Percentiles rank a stretch among this genome's conserved stretches.
These are phyloP conservation scores for Clonostachys byssicola DNA, from an alignment of 2,329 filamentous ascomycete species.

Conservation along the genomic window DNA sequence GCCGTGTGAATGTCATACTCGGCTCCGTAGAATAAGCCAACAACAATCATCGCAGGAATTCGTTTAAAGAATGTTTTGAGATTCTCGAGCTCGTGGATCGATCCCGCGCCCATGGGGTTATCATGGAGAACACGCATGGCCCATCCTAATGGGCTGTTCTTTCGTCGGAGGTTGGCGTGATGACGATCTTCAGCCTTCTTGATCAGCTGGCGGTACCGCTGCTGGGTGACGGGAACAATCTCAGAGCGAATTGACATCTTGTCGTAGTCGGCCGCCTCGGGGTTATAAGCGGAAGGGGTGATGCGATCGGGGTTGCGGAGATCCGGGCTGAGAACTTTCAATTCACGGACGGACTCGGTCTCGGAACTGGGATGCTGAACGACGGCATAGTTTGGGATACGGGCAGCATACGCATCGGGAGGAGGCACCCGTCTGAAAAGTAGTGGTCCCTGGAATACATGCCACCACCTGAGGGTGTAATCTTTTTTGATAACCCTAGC, in stretches of 20 bases:
- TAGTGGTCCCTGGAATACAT: slow-evolving; percentile 28
- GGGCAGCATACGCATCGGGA: slow-evolving; percentile 24
- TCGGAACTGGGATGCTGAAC: slow-evolving; percentile 35
- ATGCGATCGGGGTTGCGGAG: background rate
- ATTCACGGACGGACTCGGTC: background rate
- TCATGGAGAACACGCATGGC: slow-evolving; percentile 65
- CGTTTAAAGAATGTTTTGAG: slow-evolving; percentile 42
- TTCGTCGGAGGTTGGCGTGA: slow-evolving; percentile 54
- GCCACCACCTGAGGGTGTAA: slow-evolving; percentile 19
- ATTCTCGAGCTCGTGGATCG: slow-evolving; percentile 66
- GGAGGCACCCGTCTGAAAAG: slow-evolving; percentile 16
- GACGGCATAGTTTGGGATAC: slow-evolving; percentile 26
- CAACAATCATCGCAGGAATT: slow-evolving; percentile 51
- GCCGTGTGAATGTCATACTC: slow-evolving; percentile 11
- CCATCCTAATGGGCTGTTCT: slow-evolving; percentile 65
- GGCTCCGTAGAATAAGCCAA: slow-evolving; percentile 27
- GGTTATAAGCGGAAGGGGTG: slow-evolving; percentile 1
- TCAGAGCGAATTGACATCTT: background rate
- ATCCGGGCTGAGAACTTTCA: background rate
- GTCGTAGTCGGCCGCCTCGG: slow-evolving; percentile 27
- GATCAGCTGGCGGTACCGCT: slow-evolving; percentile 33
- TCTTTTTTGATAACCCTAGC: slow-evolving; percentile 24
- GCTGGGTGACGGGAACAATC: slow-evolving; percentile 38
- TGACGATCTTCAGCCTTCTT: slow-evolving; percentile 7
- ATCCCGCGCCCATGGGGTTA: slow-evolving; percentile 6